Evolutionary conservation across 2,329 filamentous ascomycete species (phyloP).

Genomic region (Neonectria hederae): DNA sequence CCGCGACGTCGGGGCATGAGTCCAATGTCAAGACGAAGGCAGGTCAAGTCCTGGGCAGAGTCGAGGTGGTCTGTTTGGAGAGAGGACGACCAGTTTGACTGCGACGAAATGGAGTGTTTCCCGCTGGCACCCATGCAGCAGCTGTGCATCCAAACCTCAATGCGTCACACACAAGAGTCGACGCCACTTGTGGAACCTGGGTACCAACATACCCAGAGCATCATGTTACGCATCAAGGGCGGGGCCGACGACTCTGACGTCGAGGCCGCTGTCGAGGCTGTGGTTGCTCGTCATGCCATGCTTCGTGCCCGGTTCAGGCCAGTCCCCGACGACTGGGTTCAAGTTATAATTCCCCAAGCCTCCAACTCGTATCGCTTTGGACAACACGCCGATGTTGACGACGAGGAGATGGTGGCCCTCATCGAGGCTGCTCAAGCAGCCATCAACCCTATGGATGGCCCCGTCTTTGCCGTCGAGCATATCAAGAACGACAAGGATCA

Average conservation of each 20-base stretch:
- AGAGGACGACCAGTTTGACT: conserved; percentile 35
- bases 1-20: conserved; percentile 37
- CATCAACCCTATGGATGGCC: conserved; percentile 61
- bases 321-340: conserved; percentile 55
- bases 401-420: conserved; percentile 53
- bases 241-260: conserved; percentile 54
- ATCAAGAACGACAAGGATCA: conserved; percentile 59
- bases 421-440: conserved; percentile 53
- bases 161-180: conserved; percentile 49
- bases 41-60: conserved; percentile 28
- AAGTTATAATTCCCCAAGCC: conserved; percentile 53
- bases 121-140: conserved; percentile 64
- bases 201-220: conserved; percentile 62
- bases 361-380: conserved; percentile 55
- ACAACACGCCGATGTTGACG: conserved; percentile 52
- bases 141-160: conserved; percentile 60
- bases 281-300: conserved; percentile 63
- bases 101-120: conserved; percentile 50
- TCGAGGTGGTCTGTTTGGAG: conserved; percentile 39
- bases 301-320: conserved; percentile 57
- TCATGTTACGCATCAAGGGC: conserved; percentile 57
- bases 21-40: conserved; percentile 5
- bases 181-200: conserved; percentile 46
- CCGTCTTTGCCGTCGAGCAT: conserved; percentile 61
- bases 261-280: conserved; percentile 57